phyloP scores from a whole-genome alignment of 495 filamentous ascomycete species.

The Mytilinidion resinicola region DNA sequence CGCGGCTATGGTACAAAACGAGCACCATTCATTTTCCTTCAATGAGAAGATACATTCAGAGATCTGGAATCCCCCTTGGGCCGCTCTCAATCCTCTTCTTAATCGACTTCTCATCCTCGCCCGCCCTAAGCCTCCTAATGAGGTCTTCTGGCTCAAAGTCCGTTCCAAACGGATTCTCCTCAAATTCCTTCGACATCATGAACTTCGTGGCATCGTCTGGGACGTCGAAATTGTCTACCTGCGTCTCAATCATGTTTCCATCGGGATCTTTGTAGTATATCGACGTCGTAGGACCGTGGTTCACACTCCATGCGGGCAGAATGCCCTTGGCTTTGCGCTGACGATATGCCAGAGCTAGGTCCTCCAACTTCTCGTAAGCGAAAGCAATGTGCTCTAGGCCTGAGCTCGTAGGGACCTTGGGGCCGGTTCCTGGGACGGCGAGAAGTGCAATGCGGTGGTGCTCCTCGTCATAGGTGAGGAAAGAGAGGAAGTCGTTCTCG shows the following conservation, averaged over 20 bases:
- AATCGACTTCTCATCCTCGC: background rate
- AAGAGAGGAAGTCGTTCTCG: conserved; percentile 25
- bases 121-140: background rate
- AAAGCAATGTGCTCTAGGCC: conserved; percentile 43
- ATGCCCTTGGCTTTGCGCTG: conserved; percentile 35
- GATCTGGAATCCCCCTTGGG: background rate
- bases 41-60: too few relatives aligned
- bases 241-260: conserved; percentile 43
- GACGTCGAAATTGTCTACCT: conserved; percentile 41
- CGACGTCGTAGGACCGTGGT: conserved; percentile 42
- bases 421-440: conserved; percentile 21
- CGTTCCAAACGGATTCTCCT: conserved; percentile 33
- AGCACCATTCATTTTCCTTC: too few relatives aligned
- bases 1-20: too few relatives aligned
- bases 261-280: conserved; percentile 47
- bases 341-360: conserved; percentile 21
- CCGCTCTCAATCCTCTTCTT: background rate
- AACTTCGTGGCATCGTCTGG: conserved; percentile 35
- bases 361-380: conserved; percentile 30
- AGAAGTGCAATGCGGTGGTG: conserved; percentile 44
- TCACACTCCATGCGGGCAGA: conserved; percentile 40
- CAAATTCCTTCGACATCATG: conserved; percentile 22
- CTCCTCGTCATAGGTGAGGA: conserved; percentile 43
- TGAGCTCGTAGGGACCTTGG: conserved; percentile 19
- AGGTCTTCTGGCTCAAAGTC: conserved; percentile 38